phyloP scores from a whole-genome alignment of 129 eudicot species.

The Chrysanthemum lavandulifolium region DNA sequence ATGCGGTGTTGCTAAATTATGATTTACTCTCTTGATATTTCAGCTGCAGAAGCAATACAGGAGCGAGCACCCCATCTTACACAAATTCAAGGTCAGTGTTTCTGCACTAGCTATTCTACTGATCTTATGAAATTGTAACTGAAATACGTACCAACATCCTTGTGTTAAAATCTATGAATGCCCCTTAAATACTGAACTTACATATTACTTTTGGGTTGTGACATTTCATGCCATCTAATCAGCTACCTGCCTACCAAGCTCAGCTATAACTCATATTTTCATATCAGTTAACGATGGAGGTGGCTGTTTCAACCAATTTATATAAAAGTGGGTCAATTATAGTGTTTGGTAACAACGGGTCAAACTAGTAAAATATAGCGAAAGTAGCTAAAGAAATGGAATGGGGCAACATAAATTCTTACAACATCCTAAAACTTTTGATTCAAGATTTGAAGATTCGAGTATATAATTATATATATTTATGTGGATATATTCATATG shows the following conservation, averaged over 20 bases:
- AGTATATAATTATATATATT: too few species aligned
- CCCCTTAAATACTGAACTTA: background rate
- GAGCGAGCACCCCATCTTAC: constrained; percentile 42
- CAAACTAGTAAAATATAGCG: background rate
- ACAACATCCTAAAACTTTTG: background rate
- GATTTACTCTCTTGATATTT: constrained; percentile 23
- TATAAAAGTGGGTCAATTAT: background rate
- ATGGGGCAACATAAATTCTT: too few species aligned
- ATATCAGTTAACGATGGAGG: background rate
- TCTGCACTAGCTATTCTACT: constrained; percentile 14
- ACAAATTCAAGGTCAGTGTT: constrained; percentile 51
- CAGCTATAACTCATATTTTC: background rate
- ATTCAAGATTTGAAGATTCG: background rate
- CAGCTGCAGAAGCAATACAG: constrained; percentile 49
- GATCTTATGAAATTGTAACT: constrained; percentile 1
- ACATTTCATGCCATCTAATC: background rate
- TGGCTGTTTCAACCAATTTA: background rate
- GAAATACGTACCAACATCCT: background rate
- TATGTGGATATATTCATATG: too few species aligned
- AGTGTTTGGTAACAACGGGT: background rate
- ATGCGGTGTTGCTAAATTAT: constrained; percentile 12
- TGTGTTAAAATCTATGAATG: constrained; percentile 6
- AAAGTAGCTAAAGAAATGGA: background rate
- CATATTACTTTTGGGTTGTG: background rate
- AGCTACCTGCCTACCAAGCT: constrained; percentile 8